Conservation (phyloP, 129 eudicot species). For the Kitagawia praeruptora region DNA sequence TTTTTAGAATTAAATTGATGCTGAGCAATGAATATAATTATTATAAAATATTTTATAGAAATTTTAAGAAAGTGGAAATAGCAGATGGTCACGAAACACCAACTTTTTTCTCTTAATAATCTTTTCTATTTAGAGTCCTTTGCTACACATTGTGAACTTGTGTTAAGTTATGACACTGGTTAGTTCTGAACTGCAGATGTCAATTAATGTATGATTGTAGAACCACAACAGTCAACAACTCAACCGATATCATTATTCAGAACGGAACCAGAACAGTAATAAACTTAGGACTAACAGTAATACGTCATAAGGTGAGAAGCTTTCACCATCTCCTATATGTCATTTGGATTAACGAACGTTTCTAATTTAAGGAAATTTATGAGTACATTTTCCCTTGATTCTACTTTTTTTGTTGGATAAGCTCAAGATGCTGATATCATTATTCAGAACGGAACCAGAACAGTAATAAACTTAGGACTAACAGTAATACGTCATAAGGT, state of each 20-base stretch:
- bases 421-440: constrained; percentile 3
- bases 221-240: neutral
- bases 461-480: neutral
- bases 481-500: constrained; percentile 5
- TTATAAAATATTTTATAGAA: neutral
- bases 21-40: neutral
- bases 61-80: neutral
- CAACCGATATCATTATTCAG: constrained; percentile 4
- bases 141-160: neutral
- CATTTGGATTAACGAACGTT: neutral
- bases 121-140: neutral
- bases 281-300: constrained; percentile 1
- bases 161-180: neutral
- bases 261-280: neutral
- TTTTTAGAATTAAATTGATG: neutral
- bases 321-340: neutral
- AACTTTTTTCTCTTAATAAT: neutral
- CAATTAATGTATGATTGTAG: constrained; percentile 1
- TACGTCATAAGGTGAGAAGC: constrained; percentile 6
- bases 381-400: neutral
- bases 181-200: constrained; percentile 3
- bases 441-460: constrained; percentile 6
- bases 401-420: neutral
- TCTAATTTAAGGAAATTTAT: neutral
- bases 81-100: neutral